Evolutionary conservation across 371 early-diverging fungal genomes (phyloP), one percentile per base, ranked within the genome.

Genomic region (Rhizopus arrhizus): DNA sequence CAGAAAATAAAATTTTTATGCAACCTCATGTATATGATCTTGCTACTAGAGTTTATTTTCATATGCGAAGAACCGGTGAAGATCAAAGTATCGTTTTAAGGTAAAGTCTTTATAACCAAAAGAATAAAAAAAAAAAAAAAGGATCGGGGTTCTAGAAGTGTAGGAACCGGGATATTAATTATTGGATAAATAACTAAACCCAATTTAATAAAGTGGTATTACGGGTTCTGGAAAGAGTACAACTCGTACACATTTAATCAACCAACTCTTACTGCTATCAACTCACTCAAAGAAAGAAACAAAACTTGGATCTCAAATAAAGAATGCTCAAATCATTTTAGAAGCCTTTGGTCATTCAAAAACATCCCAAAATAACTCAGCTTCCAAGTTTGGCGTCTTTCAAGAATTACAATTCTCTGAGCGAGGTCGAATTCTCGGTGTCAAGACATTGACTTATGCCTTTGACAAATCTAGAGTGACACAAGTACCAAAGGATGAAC

Each of bases 391-490:
- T 79, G 94, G 88, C 42, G 77, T 88, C 58, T 94, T 91, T 75
- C 82, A 89, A 45, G 94, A 94, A 72, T 68, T 91, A 35, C 94
- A 95, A 78, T 97, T 95, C 69, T 86, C 88, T 70, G 87, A 83
- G 42, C 79, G 87, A 32, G 95, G 96, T 16, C 85, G 88, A n/a
- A 85, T 99, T 62, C 68, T 89, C 22, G 96, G 97, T 55, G 82
- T 88, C 46, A 94, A 93, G 74, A 73, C 89, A 3, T 78, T 97
- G 40, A 87, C 91, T 11, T 98, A 90, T 72, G 82, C 92, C 22
- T 85, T 98, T 45, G 98, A 99, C 69, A 84, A 89, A 45, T 73
- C 85, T 54, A 79, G 95, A 49, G 85, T 94, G 3, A 85, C 87
- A 11, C 66, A 78, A 11, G 72, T 78, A 12, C 74, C 73, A 31